A percentile compares a stretch with the other conserved stretches of the same genome.
phyloP scores from a whole-genome alignment of 2,329 filamentous ascomycete species.

The Cladosporium sp. region DNA sequence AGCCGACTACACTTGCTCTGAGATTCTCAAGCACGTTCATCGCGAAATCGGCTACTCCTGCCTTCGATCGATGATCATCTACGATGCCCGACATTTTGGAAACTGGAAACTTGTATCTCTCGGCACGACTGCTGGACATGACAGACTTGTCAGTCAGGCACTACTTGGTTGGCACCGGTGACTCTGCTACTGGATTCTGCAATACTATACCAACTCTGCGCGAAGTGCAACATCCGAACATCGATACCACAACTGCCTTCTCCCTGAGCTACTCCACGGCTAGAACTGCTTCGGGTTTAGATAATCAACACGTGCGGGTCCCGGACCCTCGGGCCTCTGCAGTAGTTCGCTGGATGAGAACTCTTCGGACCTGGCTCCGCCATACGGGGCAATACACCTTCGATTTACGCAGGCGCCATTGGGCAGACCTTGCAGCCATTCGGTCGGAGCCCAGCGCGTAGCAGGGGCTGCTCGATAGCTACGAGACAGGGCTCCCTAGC shows the following conservation, averaged over 20 bases:
- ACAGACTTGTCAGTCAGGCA: not conserved
- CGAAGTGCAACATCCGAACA: not conserved
- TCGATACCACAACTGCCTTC: not conserved
- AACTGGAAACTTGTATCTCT: not conserved
- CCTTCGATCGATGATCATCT: not conserved
- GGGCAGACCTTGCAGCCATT: not conserved
- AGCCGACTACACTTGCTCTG: not conserved
- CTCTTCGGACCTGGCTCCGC: conserved; percentile 1
- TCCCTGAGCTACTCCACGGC: not conserved
- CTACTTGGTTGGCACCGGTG: not conserved
- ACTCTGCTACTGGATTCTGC: not conserved
- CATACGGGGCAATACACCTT: not conserved
- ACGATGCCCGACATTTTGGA: not conserved
- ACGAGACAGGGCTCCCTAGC: not conserved
- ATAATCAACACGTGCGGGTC: conserved; percentile 11
- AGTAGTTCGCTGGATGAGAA: not conserved
- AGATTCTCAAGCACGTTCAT: not conserved
- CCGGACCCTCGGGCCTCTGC: not conserved
- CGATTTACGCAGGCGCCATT: not conserved
- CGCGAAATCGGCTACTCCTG: not conserved
- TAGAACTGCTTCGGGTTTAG: not conserved
- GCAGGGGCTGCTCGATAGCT: not conserved
- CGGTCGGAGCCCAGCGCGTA: not conserved
- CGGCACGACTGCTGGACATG: not conserved
- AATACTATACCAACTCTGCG: not conserved